Conservation (phyloP, 2,329 filamentous ascomycete genomes). For the Cladosporium sp. region DNA sequence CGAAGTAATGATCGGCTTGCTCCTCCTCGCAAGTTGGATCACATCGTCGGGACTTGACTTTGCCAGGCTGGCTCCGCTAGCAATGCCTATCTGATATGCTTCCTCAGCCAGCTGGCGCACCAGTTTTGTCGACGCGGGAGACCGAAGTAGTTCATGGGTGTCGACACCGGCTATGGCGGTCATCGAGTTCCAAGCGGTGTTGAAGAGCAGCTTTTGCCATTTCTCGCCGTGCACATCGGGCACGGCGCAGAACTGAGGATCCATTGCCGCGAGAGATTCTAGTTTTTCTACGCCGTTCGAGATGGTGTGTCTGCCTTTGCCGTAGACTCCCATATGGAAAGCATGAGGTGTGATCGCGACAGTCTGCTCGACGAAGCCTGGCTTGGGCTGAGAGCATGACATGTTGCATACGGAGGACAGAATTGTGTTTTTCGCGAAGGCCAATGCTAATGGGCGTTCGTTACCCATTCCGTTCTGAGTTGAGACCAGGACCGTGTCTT, state of each 20-base stretch:
- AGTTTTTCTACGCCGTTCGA: not conserved
- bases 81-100: not conserved
- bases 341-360: constrained; percentile 24
- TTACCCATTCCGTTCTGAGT: constrained; percentile 29
- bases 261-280: constrained; percentile 12
- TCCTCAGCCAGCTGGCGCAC: not conserved
- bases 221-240: constrained; percentile 23
- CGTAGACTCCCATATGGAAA: constrained; percentile 20
- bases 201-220: constrained; percentile 30
- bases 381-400: constrained; percentile 24
- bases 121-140: not conserved
- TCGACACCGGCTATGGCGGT: constrained; percentile 24
- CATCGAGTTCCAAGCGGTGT: constrained; percentile 27
- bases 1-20: not conserved
- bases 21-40: not conserved
- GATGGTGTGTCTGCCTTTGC: constrained; percentile 2
- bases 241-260: constrained; percentile 23
- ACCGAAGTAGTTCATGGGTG: not conserved
- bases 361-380: constrained; percentile 25
- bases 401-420: constrained; percentile 29
- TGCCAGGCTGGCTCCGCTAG: not conserved
- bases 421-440: constrained; percentile 26
- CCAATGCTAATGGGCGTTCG: constrained; percentile 22
- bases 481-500: constrained; percentile 3
- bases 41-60: not conserved